Base-by-base conservation (phyloP, 805 yeast genomes). In the Metschnikowia borealis region DNA sequence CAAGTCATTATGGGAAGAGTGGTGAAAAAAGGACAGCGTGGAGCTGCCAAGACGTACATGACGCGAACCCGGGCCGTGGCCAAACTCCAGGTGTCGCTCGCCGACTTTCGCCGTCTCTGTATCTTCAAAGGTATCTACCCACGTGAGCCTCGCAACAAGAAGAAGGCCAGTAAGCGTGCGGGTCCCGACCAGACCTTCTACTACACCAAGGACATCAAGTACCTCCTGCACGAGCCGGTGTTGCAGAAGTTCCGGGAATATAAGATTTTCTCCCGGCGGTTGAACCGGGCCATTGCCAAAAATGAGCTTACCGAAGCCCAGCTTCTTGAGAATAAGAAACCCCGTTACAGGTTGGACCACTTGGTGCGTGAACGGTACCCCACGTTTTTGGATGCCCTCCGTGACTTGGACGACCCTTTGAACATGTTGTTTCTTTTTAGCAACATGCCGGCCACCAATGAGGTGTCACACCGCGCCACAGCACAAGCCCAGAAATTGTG, bases 121-220 rank as follows among this genome's bases (percentile, higher is more conserved):
- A 94, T 94, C 67, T 89, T 94, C 79, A 94, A 94, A 70, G 99
- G 99, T 47, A 91, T 94, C 56, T 94, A 89, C 66, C 99, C 99
- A 48, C 82, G 99, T 67, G 97, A 90, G 66, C 98, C 98, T 43
- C 78, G 91, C 61, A 89, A 89, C 71, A 94, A 91, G 75, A 89
- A 87, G 82, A 91, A 89, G 78, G 97, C 97, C 53, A 92, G 90
- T 71, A 94, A 89, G 71, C 98, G 99, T 20, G 87, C 96, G n/a
- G 89, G 97, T 6, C 96, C 95, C 23, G 96, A 96, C 43, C 86
- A 87, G 21, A 94, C 99, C 3, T 95, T 94, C 67, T 94, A 94
- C 73, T 92, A 90, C 68, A 69, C 85, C 56, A 94, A 90, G 70
- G 99, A 94, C 68, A 94, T 94, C 57, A 96, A 91, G 70, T 94